Conservation (phyloP, 2,329 filamentous ascomycete genomes). For the Sporothrix luriei region DNA sequence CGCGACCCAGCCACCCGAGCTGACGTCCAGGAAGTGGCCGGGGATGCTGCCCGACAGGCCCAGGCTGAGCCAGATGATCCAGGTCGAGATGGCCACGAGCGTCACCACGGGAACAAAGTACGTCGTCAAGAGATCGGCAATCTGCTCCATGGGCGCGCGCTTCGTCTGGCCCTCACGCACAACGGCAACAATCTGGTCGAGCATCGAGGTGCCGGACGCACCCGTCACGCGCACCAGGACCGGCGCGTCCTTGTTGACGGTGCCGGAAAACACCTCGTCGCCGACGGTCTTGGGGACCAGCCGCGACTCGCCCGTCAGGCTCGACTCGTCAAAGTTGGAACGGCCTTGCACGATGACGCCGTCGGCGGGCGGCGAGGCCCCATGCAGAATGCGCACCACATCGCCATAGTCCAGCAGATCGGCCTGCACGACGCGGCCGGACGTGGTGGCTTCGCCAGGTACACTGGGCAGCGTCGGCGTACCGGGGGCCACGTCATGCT, state of each 20-base stretch:
- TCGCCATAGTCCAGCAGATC: slow-evolving; percentile 78
- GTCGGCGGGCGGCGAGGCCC: slow-evolving; percentile 82
- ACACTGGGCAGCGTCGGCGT: not conserved
- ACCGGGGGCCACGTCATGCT: not conserved
- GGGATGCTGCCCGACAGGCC: slow-evolving; percentile 63
- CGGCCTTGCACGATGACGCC: slow-evolving; percentile 66
- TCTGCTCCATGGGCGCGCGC: slow-evolving; percentile 72
- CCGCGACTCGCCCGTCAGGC: slow-evolving; percentile 77
- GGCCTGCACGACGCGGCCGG: slow-evolving; percentile 50
- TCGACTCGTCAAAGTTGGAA: slow-evolving; percentile 83
- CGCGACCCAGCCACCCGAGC: slow-evolving; percentile 66
- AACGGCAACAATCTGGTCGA: slow-evolving; percentile 76
- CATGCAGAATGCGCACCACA: slow-evolving; percentile 72
- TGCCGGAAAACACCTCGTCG: slow-evolving; percentile 71
- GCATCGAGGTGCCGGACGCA: slow-evolving; percentile 69
- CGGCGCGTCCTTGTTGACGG: slow-evolving; percentile 69
- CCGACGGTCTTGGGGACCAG: slow-evolving; percentile 64
- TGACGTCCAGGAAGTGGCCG: slow-evolving; percentile 55
- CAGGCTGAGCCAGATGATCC: slow-evolving; percentile 70
- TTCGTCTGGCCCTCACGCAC: slow-evolving; percentile 77
- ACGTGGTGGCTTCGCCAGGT: not conserved
- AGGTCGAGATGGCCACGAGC: slow-evolving; percentile 68
- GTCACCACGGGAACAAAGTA: slow-evolving; percentile 78
- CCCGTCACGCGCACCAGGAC: slow-evolving; percentile 66
- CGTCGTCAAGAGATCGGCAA: slow-evolving; percentile 71